These are phyloP conservation scores for Penicillium verhagenii DNA, from an alignment of 495 filamentous ascomycete species.

Conservation along the genomic window DNA sequence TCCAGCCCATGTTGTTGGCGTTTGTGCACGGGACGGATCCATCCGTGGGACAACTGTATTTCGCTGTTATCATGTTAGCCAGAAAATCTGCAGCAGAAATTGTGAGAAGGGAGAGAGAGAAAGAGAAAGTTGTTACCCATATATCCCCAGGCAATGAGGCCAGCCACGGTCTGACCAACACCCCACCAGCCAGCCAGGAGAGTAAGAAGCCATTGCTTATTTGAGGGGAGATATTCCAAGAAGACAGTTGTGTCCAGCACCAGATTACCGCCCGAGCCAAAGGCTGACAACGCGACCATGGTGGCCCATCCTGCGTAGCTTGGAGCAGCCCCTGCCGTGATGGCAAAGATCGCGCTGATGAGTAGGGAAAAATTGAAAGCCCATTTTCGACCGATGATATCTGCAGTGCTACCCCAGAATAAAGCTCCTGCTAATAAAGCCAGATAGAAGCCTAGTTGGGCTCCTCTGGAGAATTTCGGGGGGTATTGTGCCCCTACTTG, in stretches of 20 bases:
- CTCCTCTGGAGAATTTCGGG: conserved; percentile 15
- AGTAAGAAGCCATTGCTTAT: conserved; percentile 24
- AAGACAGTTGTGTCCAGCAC: conserved; percentile 21
- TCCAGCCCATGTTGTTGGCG: conserved; percentile 21
- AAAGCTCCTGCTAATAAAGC: conserved; percentile 35
- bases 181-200: conserved; percentile 23
- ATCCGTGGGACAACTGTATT: conserved; percentile 16
- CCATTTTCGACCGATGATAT: conserved; percentile 42
- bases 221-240: conserved; percentile 17
- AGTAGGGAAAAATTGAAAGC: conserved; percentile 43
- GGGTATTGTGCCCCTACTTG: conserved; percentile 19
- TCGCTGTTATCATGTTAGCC: conserved; percentile 6
- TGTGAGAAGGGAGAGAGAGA: too few relatives aligned
- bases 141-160: conserved; percentile 17
- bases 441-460: conserved; percentile 18
- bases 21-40: conserved; percentile 16
- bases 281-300: conserved; percentile 17
- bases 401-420: conserved; percentile 41
- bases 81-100: too few relatives aligned
- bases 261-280: conserved; percentile 20
- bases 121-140: conserved; percentile 10
- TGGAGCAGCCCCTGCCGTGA: conserved; percentile 16
- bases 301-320: conserved; percentile 13
- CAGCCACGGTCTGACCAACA: conserved; percentile 18
- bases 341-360: conserved; percentile 31